These are phyloP conservation scores for Sisymbrium irio DNA, from an alignment of 345 rosid species.

Conservation along the genomic window DNA sequence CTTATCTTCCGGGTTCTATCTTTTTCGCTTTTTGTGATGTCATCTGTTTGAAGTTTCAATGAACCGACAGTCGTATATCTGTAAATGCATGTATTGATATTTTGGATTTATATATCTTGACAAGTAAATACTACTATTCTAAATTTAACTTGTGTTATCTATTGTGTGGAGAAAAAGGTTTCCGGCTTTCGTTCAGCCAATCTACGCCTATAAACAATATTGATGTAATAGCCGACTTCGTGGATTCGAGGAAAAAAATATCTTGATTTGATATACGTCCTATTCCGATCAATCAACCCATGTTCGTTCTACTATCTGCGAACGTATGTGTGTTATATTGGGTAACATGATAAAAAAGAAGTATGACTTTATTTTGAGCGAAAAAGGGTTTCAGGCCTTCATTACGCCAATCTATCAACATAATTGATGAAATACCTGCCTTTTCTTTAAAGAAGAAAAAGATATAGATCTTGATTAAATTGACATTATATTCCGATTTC, in stretches of 20 bases:
- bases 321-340: neutral
- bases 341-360: neutral
- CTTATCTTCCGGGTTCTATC: constrained; percentile 16
- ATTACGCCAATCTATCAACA: neutral
- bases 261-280: no score
- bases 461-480: neutral
- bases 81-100: neutral
- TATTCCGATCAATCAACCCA: no score
- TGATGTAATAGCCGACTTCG: no score
- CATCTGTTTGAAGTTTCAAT: constrained; percentile 28
- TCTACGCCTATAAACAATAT: no score
- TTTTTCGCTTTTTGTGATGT: constrained; percentile 10
- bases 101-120: neutral
- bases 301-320: neutral
- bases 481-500: neutral
- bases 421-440: neutral
- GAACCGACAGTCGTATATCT: neutral
- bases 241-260: no score
- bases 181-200: no score
- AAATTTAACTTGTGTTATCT: neutral
- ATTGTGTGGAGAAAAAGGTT: no score
- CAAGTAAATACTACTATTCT: neutral
- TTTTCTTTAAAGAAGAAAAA: neutral
- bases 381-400: neutral
- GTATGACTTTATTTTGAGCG: constrained; percentile 7